These are phyloP conservation scores for Galeopsis tetrahit DNA, from an alignment of 257 asterid genomes.

Conservation along the genomic window DNA sequence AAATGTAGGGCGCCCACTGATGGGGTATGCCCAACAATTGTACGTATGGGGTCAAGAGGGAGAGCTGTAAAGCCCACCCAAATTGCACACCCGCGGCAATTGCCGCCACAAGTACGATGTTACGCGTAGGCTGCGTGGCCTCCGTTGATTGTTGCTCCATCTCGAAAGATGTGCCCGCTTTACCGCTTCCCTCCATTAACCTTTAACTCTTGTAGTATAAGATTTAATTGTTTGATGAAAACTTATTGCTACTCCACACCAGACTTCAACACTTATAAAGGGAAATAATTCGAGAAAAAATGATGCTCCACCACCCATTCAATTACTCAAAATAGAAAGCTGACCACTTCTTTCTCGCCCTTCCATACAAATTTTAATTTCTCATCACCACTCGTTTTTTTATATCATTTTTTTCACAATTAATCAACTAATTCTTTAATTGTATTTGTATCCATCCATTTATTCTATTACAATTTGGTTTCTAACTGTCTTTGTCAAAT, in stretches of 20 bases:
- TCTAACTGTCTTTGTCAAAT: too few species aligned
- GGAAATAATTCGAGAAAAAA: too few species aligned
- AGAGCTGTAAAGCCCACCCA: constrained; percentile 91
- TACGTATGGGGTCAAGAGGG: constrained; percentile 77
- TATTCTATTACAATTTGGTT: too few species aligned
- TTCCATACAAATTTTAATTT: too few species aligned
- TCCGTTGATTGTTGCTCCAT: not conserved
- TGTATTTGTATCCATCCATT: too few species aligned
- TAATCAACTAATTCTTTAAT: too few species aligned
- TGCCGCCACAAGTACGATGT: constrained; percentile 62
- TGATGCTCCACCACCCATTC: too few species aligned
- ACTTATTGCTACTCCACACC: not conserved
- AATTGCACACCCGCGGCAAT: constrained; percentile 86
- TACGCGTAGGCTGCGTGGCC: constrained; percentile 36
- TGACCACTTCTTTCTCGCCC: too few species aligned
- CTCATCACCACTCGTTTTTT: too few species aligned
- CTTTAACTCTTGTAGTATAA: not conserved
- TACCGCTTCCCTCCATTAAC: not conserved
- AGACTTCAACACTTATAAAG: not conserved
- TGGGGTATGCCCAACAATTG: constrained; percentile 80
- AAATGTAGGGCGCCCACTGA: constrained; percentile 60
- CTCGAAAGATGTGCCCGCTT: not conserved
- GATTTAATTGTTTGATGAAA: not conserved
- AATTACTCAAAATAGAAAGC: too few species aligned
- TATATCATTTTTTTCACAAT: too few species aligned